Percentiles rank a stretch among this genome's conserved stretches.
Evolutionary conservation across 2,329 filamentous ascomycete species (phyloP).

Genomic region (Verticillium nonalfalfae): DNA sequence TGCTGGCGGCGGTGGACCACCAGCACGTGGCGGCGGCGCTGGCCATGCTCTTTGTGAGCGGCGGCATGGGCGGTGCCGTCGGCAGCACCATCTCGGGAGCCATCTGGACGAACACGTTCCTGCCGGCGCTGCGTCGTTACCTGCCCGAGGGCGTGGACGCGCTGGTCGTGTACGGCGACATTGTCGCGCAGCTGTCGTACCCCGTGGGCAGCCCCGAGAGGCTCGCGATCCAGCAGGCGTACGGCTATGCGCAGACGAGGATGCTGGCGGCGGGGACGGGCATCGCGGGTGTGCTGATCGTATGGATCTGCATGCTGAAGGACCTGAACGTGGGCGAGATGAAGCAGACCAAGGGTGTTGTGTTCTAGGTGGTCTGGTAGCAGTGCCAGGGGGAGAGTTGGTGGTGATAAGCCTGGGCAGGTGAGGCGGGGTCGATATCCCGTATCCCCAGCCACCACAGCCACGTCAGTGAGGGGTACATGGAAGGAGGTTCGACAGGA

Average conservation of each 20-base stretch:
- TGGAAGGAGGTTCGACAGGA: too few species aligned
- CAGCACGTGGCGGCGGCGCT: conserved; percentile 23
- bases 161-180: conserved; percentile 43
- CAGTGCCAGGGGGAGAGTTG: too few species aligned
- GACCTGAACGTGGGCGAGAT: conserved; percentile 43
- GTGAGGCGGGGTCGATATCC: too few species aligned
- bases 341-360: conserved; percentile 41
- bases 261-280: conserved; percentile 34
- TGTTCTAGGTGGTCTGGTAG: conserved; percentile 30
- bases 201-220: conserved; percentile 34
- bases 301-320: conserved; percentile 37
- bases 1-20: conserved; percentile 22
- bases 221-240: conserved; percentile 51
- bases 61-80: conserved; percentile 19
- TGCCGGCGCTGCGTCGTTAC: conserved; percentile 37
- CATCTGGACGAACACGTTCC: conserved; percentile 23
- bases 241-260: conserved; percentile 43
- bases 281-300: conserved; percentile 22
- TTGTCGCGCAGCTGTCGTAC: conserved; percentile 45
- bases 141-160: conserved; percentile 39
- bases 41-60: conserved; percentile 18
- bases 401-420: too few species aligned
- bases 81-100: conserved; percentile 20
- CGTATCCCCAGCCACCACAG: too few species aligned
- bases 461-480: too few species aligned